These are phyloP conservation scores for Cordyceps fumosorosea DNA, from an alignment of 2,329 filamentous ascomycete species.

Conservation along the genomic window DNA sequence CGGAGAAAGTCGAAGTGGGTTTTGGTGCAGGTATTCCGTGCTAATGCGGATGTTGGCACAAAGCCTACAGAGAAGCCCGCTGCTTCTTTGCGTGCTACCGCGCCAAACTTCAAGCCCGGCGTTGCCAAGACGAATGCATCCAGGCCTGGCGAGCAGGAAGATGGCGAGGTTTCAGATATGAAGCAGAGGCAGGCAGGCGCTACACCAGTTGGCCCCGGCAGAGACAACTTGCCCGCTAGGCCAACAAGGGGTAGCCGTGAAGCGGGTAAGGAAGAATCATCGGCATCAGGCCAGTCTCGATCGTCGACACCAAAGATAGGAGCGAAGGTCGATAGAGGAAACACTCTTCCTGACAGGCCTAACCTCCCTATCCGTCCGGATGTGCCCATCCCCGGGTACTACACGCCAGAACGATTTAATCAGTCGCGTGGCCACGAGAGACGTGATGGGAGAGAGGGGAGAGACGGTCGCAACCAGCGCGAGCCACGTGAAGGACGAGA, in stretches of 20 bases:
- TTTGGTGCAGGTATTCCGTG: conserved; percentile 65
- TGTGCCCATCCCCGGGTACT: conserved; percentile 45
- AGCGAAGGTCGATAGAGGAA: conserved; percentile 22
- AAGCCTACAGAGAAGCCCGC: conserved; percentile 24
- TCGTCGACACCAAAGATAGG: conserved; percentile 22
- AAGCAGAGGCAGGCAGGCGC: conserved; percentile 24
- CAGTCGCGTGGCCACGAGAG: conserved; percentile 35
- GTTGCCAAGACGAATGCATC: conserved; percentile 28
- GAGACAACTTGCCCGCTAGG: conserved; percentile 29
- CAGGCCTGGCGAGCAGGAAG: conserved; percentile 50
- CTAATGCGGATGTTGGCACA: conserved; percentile 38
- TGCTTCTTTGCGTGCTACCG: conserved; percentile 50
- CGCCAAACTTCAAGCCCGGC: conserved; percentile 58
- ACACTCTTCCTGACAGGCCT: conserved; percentile 31
- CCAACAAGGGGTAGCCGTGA: conserved; percentile 24
- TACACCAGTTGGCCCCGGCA: conserved; percentile 16
- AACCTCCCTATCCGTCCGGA: conserved; percentile 53
- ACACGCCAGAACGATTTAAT: conserved; percentile 38
- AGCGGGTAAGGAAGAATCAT: conserved; percentile 20
- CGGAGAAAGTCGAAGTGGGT: conserved; percentile 63
- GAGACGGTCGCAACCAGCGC: conserved; percentile 26
- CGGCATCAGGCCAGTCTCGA: conserved; percentile 17
- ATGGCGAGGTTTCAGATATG: conserved; percentile 65
- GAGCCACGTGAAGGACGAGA: conserved; percentile 33
- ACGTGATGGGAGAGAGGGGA: conserved; percentile 31